These are phyloP conservation scores for Aspergillus nanangensis DNA, from an alignment of 495 filamentous ascomycete species.

Conservation along the genomic window DNA sequence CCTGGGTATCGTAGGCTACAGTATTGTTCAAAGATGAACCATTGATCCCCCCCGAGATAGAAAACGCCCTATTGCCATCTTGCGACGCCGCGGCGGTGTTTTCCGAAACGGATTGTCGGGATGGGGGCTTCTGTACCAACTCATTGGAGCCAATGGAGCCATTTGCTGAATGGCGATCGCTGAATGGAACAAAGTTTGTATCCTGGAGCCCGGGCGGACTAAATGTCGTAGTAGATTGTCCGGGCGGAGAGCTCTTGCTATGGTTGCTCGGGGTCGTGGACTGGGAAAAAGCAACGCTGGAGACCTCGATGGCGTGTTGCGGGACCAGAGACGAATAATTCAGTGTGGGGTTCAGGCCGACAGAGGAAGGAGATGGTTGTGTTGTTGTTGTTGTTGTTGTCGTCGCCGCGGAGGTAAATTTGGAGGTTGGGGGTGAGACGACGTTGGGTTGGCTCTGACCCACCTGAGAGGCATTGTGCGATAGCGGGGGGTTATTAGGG, in stretches of 20 bases:
- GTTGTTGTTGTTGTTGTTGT: no score
- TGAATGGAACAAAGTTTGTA: slow-evolving; percentile 5
- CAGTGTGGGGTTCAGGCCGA: slow-evolving; percentile 12
- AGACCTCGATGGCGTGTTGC: slow-evolving; percentile 10
- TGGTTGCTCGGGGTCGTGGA: slow-evolving; percentile 13
- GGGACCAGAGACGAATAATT: slow-evolving; percentile 17
- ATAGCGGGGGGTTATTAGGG: slow-evolving; percentile 14
- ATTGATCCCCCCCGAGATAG: slow-evolving; percentile 26
- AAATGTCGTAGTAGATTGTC: slow-evolving; percentile 10
- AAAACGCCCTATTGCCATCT: slow-evolving; percentile 17
- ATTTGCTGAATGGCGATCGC: slow-evolving; percentile 7
- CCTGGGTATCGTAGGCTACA: slow-evolving; percentile 19
- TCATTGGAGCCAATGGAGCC: slow-evolving; percentile 13
- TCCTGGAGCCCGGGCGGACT: slow-evolving; percentile 14
- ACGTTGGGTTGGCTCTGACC: slow-evolving; percentile 4
- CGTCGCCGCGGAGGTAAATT: slow-evolving; percentile 4
- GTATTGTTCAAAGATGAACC: slow-evolving; percentile 13
- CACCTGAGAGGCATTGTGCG: slow-evolving; percentile 6
- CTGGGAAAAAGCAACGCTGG: slow-evolving; percentile 10
- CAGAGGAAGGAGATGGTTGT: slow-evolving; percentile 10
- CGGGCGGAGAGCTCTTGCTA: slow-evolving; percentile 13
- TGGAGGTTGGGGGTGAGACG: slow-evolving; percentile 3
- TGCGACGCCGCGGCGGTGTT: slow-evolving; percentile 4
- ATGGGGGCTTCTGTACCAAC: slow-evolving; percentile 8
- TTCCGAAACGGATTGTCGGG: slow-evolving; percentile 9